Evolutionary conservation across 805 yeast genomes (phyloP), one percentile per base, ranked within the genome.

Genomic region (Wickerhamiella australiensis): DNA sequence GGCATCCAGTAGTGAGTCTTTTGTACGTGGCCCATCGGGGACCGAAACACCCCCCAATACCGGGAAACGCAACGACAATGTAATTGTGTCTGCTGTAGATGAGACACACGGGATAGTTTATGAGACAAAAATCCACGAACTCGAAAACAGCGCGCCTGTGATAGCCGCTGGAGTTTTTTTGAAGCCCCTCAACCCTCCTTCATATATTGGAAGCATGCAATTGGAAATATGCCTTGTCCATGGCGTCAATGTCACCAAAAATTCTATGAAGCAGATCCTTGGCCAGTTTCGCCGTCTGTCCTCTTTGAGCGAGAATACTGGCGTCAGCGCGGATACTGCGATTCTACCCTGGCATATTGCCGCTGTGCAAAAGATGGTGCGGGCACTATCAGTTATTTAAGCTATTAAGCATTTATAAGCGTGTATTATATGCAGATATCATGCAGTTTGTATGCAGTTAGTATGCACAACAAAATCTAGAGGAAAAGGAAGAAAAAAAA

Each of bases 291-390:
- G 71, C 5, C 58, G 63, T 2, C 56, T 68, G 21, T 69, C 69
- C 2, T 56, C 67, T 5, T 52, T 64, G 25, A 64, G 67, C 2
- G 65, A 62, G 29, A 51, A 54, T 37, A 54, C 60, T 1, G 72
- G 72, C 2, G 67, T 68, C 3, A 54, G 59, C 22, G 50, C 58
- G 0, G 53, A 58, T 29, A 54, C 55, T 15, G 58, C 64, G 0
- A 54, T 67, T 2, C 42, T 62, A 21, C 72, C 72, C 1, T 67
- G 71, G 71, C 72, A 69, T 51, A 59, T 67, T 4, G 59, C 55
- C 37, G 70, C 68, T 2, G 65, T 61, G 0, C 59, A 55, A 15
- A 66, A 65, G 51, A 56, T 60, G 57, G 48, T 50, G 21, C 42
- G 52, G 23, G 54, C 52, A 17, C 49, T 54, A n/a, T 20, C 44